phyloP scores from a whole-genome alignment of 495 filamentous ascomycete genomes.

The Amphirosellinia nigrospora region DNA sequence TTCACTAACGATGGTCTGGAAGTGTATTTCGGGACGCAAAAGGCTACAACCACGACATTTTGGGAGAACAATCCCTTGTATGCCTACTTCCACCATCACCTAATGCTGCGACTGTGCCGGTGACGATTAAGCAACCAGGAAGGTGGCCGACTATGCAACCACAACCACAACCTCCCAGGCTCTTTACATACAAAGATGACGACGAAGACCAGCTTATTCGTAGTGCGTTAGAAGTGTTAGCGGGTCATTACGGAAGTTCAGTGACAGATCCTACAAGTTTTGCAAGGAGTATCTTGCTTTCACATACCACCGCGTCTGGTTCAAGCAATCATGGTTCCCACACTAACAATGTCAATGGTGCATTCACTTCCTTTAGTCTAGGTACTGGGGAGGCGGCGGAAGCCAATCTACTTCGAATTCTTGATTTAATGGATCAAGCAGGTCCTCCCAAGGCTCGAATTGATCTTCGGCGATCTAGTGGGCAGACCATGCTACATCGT shows the following conservation, averaged over 20 bases:
- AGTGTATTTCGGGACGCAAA: slow-evolving; percentile 82
- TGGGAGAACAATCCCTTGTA: slow-evolving; percentile 86
- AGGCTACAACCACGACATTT: slow-evolving; percentile 79
- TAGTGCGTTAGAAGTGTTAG: slow-evolving; percentile 62
- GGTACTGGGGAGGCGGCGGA: slow-evolving; percentile 59
- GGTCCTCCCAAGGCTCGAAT: slow-evolving; percentile 69
- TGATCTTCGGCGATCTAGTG: slow-evolving; percentile 66
- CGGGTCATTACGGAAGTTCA: slow-evolving; percentile 61
- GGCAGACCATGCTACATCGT: slow-evolving; percentile 83
- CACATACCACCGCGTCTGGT: slow-evolving; percentile 28
- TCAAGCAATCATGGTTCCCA: slow-evolving; percentile 32
- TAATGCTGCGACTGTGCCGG: slow-evolving; percentile 71
- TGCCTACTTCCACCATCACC: slow-evolving; percentile 80
- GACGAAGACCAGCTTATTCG: slow-evolving; percentile 75
- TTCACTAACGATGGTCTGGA: slow-evolving; percentile 77
- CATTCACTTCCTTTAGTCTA: slow-evolving; percentile 32
- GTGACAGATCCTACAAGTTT: slow-evolving; percentile 58
- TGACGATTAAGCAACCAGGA: slow-evolving; percentile 69
- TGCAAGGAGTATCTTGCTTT: slow-evolving; percentile 60
- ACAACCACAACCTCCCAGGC: no score
- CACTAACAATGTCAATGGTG: slow-evolving; percentile 34
- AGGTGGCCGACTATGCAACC: slow-evolving; percentile 45
- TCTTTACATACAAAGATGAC: slow-evolving; percentile 77
- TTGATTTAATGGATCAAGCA: slow-evolving; percentile 80
- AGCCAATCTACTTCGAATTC: slow-evolving; percentile 69